A percentile compares a stretch with the other conserved stretches of the same genome.
These are phyloP conservation scores for Citrus unshiu DNA, from an alignment of 345 rosid species.

Conservation along the genomic window DNA sequence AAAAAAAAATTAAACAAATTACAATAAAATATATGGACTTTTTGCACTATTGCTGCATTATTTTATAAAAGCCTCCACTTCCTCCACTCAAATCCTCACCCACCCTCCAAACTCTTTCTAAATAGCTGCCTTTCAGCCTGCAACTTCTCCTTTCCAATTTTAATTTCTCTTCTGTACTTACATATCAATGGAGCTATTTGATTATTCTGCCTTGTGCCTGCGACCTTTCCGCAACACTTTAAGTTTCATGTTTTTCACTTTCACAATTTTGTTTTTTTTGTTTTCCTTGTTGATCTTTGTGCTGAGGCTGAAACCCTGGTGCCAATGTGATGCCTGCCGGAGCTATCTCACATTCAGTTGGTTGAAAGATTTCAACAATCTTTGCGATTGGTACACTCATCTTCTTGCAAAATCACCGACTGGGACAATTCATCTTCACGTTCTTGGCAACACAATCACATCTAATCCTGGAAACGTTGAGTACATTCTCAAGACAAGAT, in stretches of 20 bases:
- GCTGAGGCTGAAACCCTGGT: slow-evolving; percentile 29
- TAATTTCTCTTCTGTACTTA: neutral
- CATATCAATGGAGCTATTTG: slow-evolving; percentile 17
- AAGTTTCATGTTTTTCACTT: slow-evolving; percentile 30
- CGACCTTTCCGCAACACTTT: slow-evolving; percentile 8
- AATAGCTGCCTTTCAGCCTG: neutral
- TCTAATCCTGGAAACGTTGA: slow-evolving; percentile 55
- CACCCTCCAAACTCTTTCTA: neutral
- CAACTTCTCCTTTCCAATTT: neutral
- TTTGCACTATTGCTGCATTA: neutral
- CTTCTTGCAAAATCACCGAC: slow-evolving; percentile 38
- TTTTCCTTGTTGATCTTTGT: slow-evolving; percentile 32
- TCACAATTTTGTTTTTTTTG: slow-evolving; percentile 23
- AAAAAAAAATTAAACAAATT: too few species aligned
- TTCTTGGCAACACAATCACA: slow-evolving; percentile 47
- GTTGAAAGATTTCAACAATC: slow-evolving; percentile 37
- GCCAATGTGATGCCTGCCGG: slow-evolving; percentile 37
- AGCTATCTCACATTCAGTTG: slow-evolving; percentile 28
- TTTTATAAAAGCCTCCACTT: neutral
- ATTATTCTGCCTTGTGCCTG: slow-evolving; percentile 13
- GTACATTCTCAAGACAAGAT: slow-evolving; percentile 57
- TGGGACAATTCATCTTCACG: slow-evolving; percentile 41
- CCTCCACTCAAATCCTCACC: neutral
- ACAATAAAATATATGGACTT: neutral
- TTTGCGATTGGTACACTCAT: slow-evolving; percentile 44